phyloP scores from a whole-genome alignment of 2,329 filamentous ascomycete genomes.

The Fusarium burgessii region DNA sequence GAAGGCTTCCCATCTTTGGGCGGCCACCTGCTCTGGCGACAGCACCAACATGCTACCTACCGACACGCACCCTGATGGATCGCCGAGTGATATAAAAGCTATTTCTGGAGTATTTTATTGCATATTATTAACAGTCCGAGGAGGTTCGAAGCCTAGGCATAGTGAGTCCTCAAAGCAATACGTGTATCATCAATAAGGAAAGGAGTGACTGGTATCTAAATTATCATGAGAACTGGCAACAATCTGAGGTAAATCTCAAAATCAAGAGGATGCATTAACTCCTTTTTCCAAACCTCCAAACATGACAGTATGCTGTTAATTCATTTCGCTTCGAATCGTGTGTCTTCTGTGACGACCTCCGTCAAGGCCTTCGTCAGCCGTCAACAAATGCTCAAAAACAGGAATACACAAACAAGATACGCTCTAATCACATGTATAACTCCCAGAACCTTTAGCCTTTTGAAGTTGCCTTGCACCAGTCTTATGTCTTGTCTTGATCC shows the following conservation, averaged over 20 bases:
- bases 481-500: conserved; percentile 5
- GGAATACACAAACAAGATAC: neutral
- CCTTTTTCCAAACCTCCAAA: conserved; percentile 8
- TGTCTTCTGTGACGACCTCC: conserved; percentile 6
- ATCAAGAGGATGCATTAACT: conserved; percentile 14
- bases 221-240: conserved; percentile 12
- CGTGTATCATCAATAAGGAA: neutral
- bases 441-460: conserved; percentile 8
- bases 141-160: neutral
- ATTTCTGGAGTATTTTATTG: neutral
- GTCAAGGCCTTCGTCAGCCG: conserved; percentile 2
- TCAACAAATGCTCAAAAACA: conserved; percentile 1
- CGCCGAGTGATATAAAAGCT: neutral
- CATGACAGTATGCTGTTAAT: neutral
- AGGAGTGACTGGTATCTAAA: conserved; percentile 3
- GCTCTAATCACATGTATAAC: conserved; percentile 3
- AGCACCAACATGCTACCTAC: neutral
- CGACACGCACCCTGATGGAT: neutral
- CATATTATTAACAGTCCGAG: neutral
- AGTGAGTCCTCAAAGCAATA: neutral
- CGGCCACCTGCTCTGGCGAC: neutral
- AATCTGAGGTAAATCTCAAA: conserved; percentile 13
- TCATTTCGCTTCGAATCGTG: neutral
- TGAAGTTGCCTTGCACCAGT: conserved; percentile 34
- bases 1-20: neutral